Percentiles rank a stretch among this genome's conserved stretches.
These are phyloP conservation scores for Limnanthes douglasii DNA, from an alignment of 345 rosid genomes.

Conservation along the genomic window DNA sequence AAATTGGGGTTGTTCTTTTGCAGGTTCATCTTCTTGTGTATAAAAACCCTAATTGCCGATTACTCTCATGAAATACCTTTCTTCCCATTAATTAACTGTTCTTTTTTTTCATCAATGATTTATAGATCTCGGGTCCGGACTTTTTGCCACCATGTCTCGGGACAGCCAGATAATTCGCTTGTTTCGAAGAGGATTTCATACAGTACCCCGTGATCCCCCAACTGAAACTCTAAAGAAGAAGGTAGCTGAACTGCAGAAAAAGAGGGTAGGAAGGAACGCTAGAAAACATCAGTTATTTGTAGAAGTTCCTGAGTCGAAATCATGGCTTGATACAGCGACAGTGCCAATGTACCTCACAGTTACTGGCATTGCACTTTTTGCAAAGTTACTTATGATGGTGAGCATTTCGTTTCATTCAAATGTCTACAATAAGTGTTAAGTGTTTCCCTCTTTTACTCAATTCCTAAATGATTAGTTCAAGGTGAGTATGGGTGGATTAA, in stretches of 20 bases:
- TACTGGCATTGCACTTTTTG: constrained; percentile 54
- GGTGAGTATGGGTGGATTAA: not conserved
- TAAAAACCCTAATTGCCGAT: no score
- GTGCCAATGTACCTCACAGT: constrained; percentile 60
- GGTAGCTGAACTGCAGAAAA: constrained; percentile 33
- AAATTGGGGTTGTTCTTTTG: no score
- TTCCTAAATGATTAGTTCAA: no score
- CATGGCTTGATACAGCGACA: constrained; percentile 61
- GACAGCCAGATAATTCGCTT: constrained; percentile 12
- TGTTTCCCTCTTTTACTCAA: no score
- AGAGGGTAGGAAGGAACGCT: constrained; percentile 26
- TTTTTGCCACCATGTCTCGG: constrained; percentile 23
- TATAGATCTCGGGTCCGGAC: constrained; percentile 3
- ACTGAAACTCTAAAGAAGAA: constrained; percentile 41
- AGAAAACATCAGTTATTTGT: constrained; percentile 48
- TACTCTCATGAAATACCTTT: no score
- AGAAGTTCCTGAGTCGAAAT: constrained; percentile 58
- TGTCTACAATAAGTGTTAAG: no score
- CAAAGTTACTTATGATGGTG: constrained; percentile 85
- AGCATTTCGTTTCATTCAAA: not conserved
- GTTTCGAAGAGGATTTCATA: constrained; percentile 27
- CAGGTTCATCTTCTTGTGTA: no score
- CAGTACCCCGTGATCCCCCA: constrained; percentile 26
- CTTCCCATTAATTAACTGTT: no score
- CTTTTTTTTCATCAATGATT: not conserved